A percentile compares a stretch with the other conserved stretches of the same genome.
phyloP scores from a whole-genome alignment of 352 stramenopile species.

The Phytophthora pinifolia region DNA sequence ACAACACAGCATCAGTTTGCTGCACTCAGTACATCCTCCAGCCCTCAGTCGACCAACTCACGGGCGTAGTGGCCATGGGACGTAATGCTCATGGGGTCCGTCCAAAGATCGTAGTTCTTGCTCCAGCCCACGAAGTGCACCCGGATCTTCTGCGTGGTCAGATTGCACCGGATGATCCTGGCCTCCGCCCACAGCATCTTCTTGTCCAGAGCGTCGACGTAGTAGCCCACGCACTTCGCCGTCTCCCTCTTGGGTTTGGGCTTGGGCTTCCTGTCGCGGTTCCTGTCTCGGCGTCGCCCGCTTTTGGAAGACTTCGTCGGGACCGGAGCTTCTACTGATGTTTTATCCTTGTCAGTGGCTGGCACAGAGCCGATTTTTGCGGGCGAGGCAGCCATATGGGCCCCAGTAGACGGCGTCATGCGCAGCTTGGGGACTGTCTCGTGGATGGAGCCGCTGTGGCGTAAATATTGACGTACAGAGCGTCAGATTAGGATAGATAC shows the following conservation, averaged over 20 bases:
- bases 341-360: background rate
- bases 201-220: constrained; percentile 71
- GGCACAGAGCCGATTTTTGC: constrained; percentile 6
- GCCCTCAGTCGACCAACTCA: constrained; percentile 26
- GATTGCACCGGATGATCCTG: constrained; percentile 67
- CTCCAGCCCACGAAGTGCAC: constrained; percentile 76
- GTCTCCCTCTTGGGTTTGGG: constrained; percentile 36
- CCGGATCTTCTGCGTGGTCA: constrained; percentile 58
- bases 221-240: constrained; percentile 53
- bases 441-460: constrained; percentile 16
- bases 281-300: constrained; percentile 27
- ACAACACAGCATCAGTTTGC: constrained; percentile 4
- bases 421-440: constrained; percentile 14
- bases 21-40: background rate
- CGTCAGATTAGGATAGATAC: background rate
- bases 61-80: constrained; percentile 52
- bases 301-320: constrained; percentile 13
- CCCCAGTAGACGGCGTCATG: constrained; percentile 19
- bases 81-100: constrained; percentile 64
- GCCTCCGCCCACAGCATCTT: constrained; percentile 75
- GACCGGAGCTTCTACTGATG: background rate
- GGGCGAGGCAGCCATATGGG: constrained; percentile 4
- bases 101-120: constrained; percentile 74
- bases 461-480: constrained; percentile 5
- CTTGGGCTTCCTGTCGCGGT: constrained; percentile 18